phyloP scores from a whole-genome alignment of 2,329 filamentous ascomycete species.

The Aspergillus eucalypticola region DNA sequence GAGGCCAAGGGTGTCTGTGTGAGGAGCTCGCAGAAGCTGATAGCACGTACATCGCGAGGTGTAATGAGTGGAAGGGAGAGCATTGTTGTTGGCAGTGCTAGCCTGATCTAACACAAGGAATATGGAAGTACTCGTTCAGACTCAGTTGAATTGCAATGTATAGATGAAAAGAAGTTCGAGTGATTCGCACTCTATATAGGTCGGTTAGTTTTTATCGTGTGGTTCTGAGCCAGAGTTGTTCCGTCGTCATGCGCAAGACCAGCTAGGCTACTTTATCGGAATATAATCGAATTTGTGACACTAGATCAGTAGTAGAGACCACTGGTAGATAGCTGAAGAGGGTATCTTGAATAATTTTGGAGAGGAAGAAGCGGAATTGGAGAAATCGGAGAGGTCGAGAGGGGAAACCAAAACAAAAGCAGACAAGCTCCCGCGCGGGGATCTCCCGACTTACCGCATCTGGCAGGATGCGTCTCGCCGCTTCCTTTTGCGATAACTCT shows the following conservation, averaged over 20 bases:
- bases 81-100: constrained; percentile 37
- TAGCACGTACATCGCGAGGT: constrained; percentile 65
- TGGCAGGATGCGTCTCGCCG: not conserved
- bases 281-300: not conserved
- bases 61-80: constrained; percentile 68
- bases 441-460: not conserved
- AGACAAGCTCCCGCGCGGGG: constrained; percentile 4
- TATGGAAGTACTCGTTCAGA: not conserved
- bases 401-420: constrained; percentile 5
- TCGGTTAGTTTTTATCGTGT: not conserved
- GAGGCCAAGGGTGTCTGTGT: not conserved
- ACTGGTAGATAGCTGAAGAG: not conserved
- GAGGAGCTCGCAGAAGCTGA: not conserved
- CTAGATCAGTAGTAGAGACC: not conserved
- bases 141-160: not conserved
- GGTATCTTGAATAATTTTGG: not conserved
- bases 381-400: not conserved
- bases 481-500: not conserved
- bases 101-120: not conserved
- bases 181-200: not conserved
- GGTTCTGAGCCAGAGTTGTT: not conserved
- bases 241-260: not conserved
- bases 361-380: not conserved
- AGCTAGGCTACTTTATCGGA: not conserved
- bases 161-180: not conserved